Conservation (phyloP, 116 monocot species). For the Iris pallida region DNA sequence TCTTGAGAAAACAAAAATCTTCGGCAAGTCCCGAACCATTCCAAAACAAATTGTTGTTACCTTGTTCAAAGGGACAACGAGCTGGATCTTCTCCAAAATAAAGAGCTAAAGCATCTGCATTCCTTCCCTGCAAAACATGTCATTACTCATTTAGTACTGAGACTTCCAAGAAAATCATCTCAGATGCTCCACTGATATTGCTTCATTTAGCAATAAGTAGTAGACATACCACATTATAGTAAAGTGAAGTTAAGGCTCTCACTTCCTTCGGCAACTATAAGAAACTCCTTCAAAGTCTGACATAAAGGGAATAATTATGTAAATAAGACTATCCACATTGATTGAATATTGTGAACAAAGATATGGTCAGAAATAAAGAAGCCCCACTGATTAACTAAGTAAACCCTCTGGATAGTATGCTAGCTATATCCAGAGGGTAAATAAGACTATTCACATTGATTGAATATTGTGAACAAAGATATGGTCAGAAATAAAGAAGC, state of each 20-base stretch:
- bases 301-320: slow-evolving; percentile 5
- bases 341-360: too few species aligned
- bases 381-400: too few species aligned
- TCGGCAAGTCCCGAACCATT: too few species aligned
- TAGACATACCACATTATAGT: slow-evolving; percentile 67
- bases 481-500: too few species aligned
- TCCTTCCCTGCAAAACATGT: slow-evolving; percentile 61
- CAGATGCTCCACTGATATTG: background rate
- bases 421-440: too few species aligned
- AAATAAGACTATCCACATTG: too few species aligned
- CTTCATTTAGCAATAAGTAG: background rate
- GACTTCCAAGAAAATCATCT: background rate
- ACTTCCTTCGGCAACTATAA: slow-evolving; percentile 77
- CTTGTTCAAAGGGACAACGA: slow-evolving; percentile 82
- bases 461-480: too few species aligned
- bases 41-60: background rate
- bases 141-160: background rate
- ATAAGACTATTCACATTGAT: too few species aligned
- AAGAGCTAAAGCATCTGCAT: slow-evolving; percentile 87
- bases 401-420: too few species aligned
- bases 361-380: too few species aligned
- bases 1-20: too few species aligned
- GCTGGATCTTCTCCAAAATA: slow-evolving; percentile 99
- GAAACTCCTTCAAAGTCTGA: slow-evolving; percentile 83
- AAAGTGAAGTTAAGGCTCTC: slow-evolving; percentile 68